Evolutionary conservation across 148 eudicot species (phyloP), one percentile per base, ranked within the genome.

Genomic region (Arctostaphylos glauca): DNA sequence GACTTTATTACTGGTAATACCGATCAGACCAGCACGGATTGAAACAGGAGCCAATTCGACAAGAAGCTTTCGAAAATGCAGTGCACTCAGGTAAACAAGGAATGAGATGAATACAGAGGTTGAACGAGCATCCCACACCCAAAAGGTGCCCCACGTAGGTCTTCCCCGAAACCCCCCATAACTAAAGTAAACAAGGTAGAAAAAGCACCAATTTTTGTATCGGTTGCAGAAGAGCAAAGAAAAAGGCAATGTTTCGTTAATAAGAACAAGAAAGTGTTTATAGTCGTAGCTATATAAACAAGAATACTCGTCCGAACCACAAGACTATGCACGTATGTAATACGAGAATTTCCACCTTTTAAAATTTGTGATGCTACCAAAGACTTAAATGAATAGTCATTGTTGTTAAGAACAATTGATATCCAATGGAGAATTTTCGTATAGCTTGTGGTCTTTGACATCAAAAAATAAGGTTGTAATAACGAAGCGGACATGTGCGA

Each of bases 231-330:
- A 81, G 76, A 81, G 76, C 76, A 15, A 81, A 67, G 76, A 81
- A 81, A 81, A 81, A 52, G 2, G 74, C 60, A 76, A 81, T 67
- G 83, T 70, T 81, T 81, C 70, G 75, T 81, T 81, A 81, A 67
- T 81, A 81, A 47, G 76, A 81, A 81, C 47, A 66, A 66, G 55
- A 80, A 81, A 67, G 83, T 81, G 83, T 81, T 81, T 67, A 81
- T 81, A 70, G 83, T 47, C 48, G 50, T 81, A 73, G 56, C 25
- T 9, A 47, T 75, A 75, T 75, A 75, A 75, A 75, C 78, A 75
- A 75, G 78, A 48, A 75, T 15, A 48, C 56, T 75, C 19, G 41
- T 64, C 10, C 70, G 38, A 4, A 31, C 70, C 38, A 14, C 8
- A 64, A 5, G 70, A n/a, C 10, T 31, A 23, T 19, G 70, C n/a